A percentile compares a stretch with the other conserved stretches of the same genome.
Evolutionary conservation across 495 filamentous ascomycete species (phyloP).

Genomic region (Lasiosphaeria ovina): DNA sequence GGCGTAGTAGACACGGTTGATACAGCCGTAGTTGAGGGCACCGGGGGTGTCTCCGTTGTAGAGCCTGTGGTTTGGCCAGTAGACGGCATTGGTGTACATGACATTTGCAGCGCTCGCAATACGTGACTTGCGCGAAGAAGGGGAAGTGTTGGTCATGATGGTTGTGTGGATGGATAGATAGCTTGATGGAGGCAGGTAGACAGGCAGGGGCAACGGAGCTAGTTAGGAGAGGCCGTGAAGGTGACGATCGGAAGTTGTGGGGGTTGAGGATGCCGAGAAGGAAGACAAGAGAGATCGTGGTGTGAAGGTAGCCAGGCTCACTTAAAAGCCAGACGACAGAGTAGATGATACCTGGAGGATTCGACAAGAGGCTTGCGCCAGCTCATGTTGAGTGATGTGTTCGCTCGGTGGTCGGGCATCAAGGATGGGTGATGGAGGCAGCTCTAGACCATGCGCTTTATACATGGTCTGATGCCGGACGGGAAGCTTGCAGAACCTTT

Average conservation of each 20-base stretch:
- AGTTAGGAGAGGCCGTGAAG: constrained; percentile 11
- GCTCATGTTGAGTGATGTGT: constrained; percentile 30
- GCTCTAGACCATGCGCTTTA: constrained; percentile 21
- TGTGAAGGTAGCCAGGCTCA: constrained; percentile 13
- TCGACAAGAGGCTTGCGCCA: constrained; percentile 21
- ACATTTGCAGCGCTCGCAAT: constrained; percentile 42
- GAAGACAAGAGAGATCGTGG: constrained; percentile 9
- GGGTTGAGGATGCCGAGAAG: not conserved
- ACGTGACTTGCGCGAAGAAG: constrained; percentile 40
- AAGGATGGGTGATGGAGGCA: constrained; percentile 23
- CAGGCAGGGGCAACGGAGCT: too few relatives aligned
- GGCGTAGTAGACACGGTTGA: constrained; percentile 82
- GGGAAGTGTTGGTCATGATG: constrained; percentile 15
- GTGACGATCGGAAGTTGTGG: not conserved
- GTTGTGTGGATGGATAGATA: not conserved
- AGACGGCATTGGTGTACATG: constrained; percentile 74
- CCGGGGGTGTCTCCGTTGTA: constrained; percentile 78
- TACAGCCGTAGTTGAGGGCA: constrained; percentile 61
- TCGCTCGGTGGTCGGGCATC: constrained; percentile 33
- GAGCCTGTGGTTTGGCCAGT: constrained; percentile 84
- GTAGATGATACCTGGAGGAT: constrained; percentile 16
- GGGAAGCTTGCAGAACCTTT: constrained; percentile 6
- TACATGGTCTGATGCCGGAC: constrained; percentile 15
- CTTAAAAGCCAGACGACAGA: constrained; percentile 12
- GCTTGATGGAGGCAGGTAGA: too few relatives aligned